Conservation (phyloP, 768 basidiomycete species). For the Podaxis pistillaris region DNA sequence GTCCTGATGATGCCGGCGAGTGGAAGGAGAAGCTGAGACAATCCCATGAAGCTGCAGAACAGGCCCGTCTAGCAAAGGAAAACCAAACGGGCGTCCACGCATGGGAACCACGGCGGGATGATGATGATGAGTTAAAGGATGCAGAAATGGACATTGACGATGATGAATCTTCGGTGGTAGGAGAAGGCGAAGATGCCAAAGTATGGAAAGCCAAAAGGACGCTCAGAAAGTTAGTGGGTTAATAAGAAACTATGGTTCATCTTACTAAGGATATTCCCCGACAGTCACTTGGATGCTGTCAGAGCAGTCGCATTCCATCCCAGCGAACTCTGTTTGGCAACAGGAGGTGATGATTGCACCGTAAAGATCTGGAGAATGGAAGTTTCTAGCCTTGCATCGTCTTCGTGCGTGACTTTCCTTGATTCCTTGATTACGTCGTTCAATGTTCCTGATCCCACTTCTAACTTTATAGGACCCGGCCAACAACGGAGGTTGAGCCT, state of each 20-base stretch:
- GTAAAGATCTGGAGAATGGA: conserved; percentile 97
- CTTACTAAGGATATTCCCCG: conserved; percentile 16
- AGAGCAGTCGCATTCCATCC: conserved; percentile 90
- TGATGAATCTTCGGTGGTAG: conserved; percentile 61
- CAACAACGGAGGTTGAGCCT: conserved; percentile 87
- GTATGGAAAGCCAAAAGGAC: conserved; percentile 87
- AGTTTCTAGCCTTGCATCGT: conserved; percentile 67
- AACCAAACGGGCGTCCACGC: conserved; percentile 35
- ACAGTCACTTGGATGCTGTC: conserved; percentile 92
- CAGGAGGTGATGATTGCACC: conserved; percentile 92
- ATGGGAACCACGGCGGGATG: conserved; percentile 54
- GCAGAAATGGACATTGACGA: conserved; percentile 68
- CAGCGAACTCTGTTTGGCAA: conserved; percentile 81
- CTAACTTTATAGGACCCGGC: conserved; percentile 48
- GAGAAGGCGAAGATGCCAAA: conserved; percentile 68
- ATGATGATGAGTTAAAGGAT: conserved; percentile 70
- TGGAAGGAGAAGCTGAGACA: conserved; percentile 81
- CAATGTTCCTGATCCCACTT: conserved; percentile 18
- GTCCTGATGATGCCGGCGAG: conserved; percentile 80
- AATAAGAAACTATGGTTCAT: conserved; percentile 17
- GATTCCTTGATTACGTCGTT: conserved; percentile 7
- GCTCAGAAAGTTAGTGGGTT: conserved; percentile 75
- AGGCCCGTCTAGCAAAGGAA: conserved; percentile 42
- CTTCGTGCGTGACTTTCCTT: conserved; percentile 55
- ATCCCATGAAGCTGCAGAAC: conserved; percentile 61